Conservation (phyloP, 495 filamentous ascomycete species). For the Neurospora intermedia region DNA sequence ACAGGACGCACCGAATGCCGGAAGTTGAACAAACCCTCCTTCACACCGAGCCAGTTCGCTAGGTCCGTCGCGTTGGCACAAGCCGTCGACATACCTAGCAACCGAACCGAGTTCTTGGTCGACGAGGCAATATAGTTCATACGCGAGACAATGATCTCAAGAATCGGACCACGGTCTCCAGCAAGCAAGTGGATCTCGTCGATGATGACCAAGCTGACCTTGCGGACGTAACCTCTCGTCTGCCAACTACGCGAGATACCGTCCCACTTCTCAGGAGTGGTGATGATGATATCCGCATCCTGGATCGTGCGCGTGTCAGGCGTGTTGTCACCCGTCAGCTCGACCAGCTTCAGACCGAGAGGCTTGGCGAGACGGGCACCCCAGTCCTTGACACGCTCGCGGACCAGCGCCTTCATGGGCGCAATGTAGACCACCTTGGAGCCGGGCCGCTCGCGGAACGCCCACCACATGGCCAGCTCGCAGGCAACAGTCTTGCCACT, state of each 20-base stretch:
- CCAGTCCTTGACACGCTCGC: conserved; percentile 96
- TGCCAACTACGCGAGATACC: conserved; percentile 98
- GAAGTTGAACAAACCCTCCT: conserved; percentile 96
- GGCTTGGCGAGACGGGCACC: conserved; percentile 67
- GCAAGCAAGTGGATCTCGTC: conserved; percentile 97
- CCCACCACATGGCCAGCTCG: conserved; percentile 99
- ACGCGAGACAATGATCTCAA: conserved; percentile 96
- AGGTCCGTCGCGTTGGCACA: conserved; percentile 93
- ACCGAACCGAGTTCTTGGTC: conserved; percentile 71
- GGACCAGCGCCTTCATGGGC: conserved; percentile 96
- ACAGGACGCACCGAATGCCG: conserved; percentile 96
- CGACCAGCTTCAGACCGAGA: conserved; percentile 84
- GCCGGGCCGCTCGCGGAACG: conserved; percentile 87
- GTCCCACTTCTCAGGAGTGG: conserved; percentile 98
- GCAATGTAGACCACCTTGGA: conserved; percentile 99
- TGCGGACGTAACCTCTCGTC: conserved; percentile 86
- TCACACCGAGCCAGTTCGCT: conserved; percentile 94
- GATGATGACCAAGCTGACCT: conserved; percentile 94
- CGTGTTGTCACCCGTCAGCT: conserved; percentile 96
- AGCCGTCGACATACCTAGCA: conserved; percentile 97
- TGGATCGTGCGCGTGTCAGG: conserved; percentile 90
- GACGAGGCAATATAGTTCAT: conserved; percentile 99
- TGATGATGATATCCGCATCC: conserved; percentile 96
- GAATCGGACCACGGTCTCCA: conserved; percentile 89
- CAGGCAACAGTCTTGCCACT: conserved; percentile 95